Evolutionary conservation across 768 basidiomycete genomes (phyloP), one percentile per base, ranked within the genome.

Genomic region (Albatrellus ellisii): DNA sequence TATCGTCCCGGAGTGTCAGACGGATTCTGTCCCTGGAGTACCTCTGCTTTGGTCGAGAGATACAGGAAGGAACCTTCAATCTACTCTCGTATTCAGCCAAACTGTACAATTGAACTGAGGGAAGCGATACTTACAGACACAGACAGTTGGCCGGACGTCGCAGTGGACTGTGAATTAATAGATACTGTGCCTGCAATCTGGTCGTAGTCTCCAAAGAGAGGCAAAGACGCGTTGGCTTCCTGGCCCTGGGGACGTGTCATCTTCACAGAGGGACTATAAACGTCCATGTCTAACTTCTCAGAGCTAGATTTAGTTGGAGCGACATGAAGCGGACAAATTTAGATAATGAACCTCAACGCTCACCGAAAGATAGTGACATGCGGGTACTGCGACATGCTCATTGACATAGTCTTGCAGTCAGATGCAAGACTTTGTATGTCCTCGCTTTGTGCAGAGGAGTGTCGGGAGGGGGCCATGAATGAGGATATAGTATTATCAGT

Each of bases 1-100:
- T 55, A 54, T 32, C 49, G 47, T 10, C 47, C 44, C 39, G 34
- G 32, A 42, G 35, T 21, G n/a, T 8, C 37, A 33, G 20, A 41
- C 46, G 14, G 25, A 37, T 22, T 44, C 46, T 34, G 46, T 20
- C 54, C 54, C 21, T 56, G 46, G 8, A 48, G 46, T 8, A 34
- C 26, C 10, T 52, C 52, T 45, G 44, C 41, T 11, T 48, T 48
- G 26, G 58, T 46, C 20, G 62, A 59, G 24, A 55, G 44, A 41
- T 73, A 75, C 15, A 63, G 59, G 52, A 84, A 77, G 8, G 64
- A 55, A 5, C 80, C 80, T 61, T 81, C 77, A 38, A 84, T n/a
- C n/a, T n/a, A 59, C 80, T 84, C 46, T 4, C 6, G 10, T 24
- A 39, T 26, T 8, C 24, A 54, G 22, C 46, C 39, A 22, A 22